phyloP scores from a whole-genome alignment of 2,329 filamentous ascomycete genomes.

The Atkinsonella hypoxylon region DNA sequence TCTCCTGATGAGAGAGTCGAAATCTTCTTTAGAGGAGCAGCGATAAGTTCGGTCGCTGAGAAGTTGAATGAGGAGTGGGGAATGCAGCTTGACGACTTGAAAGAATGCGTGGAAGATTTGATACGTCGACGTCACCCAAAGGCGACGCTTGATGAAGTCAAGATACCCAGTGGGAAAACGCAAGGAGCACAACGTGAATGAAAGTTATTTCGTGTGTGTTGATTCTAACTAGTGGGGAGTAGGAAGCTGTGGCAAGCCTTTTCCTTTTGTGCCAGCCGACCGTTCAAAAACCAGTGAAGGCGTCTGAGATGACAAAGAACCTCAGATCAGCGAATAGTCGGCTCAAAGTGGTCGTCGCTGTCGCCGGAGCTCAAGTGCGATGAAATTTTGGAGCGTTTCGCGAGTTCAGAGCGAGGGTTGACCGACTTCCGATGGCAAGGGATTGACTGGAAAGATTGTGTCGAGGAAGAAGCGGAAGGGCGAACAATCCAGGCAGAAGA shows the following conservation, averaged over 20 bases:
- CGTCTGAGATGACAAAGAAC: conserved; percentile 32
- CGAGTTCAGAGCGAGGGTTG: conserved; percentile 15
- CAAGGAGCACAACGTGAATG: not conserved
- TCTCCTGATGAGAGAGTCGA: conserved; percentile 10
- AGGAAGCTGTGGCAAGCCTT: not conserved
- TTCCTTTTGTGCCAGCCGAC: conserved; percentile 20
- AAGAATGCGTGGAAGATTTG: not conserved
- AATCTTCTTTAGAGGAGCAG: conserved; percentile 13
- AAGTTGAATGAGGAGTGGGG: conserved; percentile 54
- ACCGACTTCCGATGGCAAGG: conserved; percentile 25
- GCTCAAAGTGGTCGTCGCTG: conserved; percentile 20
- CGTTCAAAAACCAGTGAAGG: conserved; percentile 49
- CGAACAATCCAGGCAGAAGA: conserved; percentile 5
- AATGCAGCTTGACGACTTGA: conserved; percentile 54
- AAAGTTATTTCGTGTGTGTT: not conserved
- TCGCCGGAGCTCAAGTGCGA: conserved; percentile 11
- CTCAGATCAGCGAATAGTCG: conserved; percentile 27
- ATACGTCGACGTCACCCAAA: not conserved
- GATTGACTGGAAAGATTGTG: conserved; percentile 15
- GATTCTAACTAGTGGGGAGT: not conserved
- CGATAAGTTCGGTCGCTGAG: conserved; percentile 31
- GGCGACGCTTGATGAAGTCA: not conserved
- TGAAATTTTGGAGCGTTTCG: conserved; percentile 8
- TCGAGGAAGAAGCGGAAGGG: conserved; percentile 12
- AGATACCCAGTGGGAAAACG: not conserved